Percentiles rank a stretch among this genome's conserved stretches.
phyloP scores from a whole-genome alignment of 129 eudicot genomes.

The Solidago caesia region DNA sequence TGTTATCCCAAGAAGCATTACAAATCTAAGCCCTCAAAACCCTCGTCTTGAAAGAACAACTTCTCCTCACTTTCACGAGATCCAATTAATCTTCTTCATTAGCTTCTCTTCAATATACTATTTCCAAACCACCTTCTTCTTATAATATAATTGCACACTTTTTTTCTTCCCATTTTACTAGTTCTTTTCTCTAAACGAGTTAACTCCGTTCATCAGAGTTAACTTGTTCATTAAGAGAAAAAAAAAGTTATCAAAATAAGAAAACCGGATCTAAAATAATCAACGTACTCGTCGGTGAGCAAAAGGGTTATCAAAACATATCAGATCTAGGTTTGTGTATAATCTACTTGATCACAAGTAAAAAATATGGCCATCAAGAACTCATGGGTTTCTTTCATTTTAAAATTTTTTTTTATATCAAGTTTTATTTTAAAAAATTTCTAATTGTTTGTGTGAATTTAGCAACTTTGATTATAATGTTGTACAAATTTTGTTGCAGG shows the following conservation, averaged over 20 bases:
- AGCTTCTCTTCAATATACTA: conserved; percentile 25
- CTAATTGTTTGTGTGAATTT: neutral
- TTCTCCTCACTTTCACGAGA: conserved; percentile 54
- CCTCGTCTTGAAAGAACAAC: conserved; percentile 43
- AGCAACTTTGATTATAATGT: conserved; percentile 4
- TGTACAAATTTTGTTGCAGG: conserved; percentile 16
- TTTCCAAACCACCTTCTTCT: conserved; percentile 28
- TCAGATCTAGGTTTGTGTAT: conserved; percentile 21
- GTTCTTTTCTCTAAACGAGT: neutral
- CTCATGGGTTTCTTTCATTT: conserved; percentile 4
- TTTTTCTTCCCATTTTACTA: conserved; percentile 4
- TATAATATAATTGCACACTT: conserved; percentile 17
- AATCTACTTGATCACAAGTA: conserved; percentile 15
- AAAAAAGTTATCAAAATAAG: neutral
- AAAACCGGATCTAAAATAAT: too few relatives aligned
- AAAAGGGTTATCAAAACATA: neutral
- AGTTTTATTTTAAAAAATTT: neutral
- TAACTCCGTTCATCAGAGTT: neutral
- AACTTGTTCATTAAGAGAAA: neutral
- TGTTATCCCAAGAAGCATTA: conserved; percentile 44
- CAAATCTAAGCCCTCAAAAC: conserved; percentile 44
- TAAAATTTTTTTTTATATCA: neutral
- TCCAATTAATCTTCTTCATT: conserved; percentile 46
- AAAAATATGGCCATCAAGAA: neutral
- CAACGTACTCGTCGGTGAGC: neutral